Evolutionary conservation across 768 basidiomycete genomes (phyloP), one percentile per base, ranked within the genome.

Genomic region (Macrocybe gigantea): DNA sequence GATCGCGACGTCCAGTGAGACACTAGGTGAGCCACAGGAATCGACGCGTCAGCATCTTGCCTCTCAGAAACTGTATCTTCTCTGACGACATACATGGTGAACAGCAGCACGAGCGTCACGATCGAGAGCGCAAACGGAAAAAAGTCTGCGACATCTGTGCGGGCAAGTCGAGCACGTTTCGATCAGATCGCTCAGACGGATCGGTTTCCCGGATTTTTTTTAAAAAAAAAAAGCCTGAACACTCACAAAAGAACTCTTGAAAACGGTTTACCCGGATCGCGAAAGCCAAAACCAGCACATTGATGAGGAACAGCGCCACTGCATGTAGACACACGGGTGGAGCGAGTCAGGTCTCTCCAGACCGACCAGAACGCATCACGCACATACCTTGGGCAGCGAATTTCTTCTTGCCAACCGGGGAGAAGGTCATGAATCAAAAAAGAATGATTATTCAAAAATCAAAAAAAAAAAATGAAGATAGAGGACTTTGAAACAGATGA

Each of bases 71-170:
- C n/a, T 30, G 40, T n/a, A 12, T 7, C 7, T n/a, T 15, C 5
- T n/a, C 31, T 33, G 36, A 36, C 12, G 40, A 49, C 76, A 48
- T 49, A 79, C 80, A 71, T 62, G 35, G 64, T 31, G 32, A 67
- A 55, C 34, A 80, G 58, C 31, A 79, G 48, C 33, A 72, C 60
- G 31, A 79, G 56, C 1, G 78, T 79, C 43, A 69, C 58, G 55
- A 79, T 75, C 31, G 79, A 79, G 34, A 83, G 69, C n/a, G 65
- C 72, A 47, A 82, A 65, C n/a, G 81, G 81, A 57, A 80, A 79
- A 15, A 79, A 59, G 61, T 82, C 80, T 5, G 81, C 81, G 40
- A 76, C 63, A 57, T 74, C 79, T 82, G 52, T n/a, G 9, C 11
- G 15, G 42, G 12, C 12, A 30, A 7, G 42, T 53, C 35, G 29